Base-by-base conservation (phyloP, 306 rosid species). In the Trifolium dubium region DNA sequence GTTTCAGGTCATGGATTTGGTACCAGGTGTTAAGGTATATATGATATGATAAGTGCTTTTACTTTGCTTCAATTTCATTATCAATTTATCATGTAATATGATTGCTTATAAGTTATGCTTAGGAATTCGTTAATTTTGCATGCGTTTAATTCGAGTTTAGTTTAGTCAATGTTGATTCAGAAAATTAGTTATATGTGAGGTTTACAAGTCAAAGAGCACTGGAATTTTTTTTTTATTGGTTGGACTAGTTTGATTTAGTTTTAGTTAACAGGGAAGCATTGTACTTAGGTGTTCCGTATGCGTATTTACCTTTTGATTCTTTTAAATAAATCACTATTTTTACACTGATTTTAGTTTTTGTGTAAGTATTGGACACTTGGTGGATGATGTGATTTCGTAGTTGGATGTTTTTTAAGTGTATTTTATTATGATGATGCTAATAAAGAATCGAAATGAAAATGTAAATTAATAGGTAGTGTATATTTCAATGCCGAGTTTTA, bases 1-100 rank as follows among this genome's bases (percentile, higher is more conserved):
- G 15, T 79, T 68, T 70, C 35, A 55, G 56, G 66, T 31, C 39
- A 92, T 92, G 98, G 98, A 92, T 86, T 86, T 86, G 84, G 86
- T 68, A 17, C 30, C 89, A 14, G 87, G 83, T 80, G 83, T 95
- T 84, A 87, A 92, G 96, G 98, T 92, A 86, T 39, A 86, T 39
- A 51, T 34, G 9, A 39, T 14, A 1, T 18, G 1, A 37, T 37
- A 4, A 4, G 0, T 61, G 37, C 47, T 66, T 46, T n/a, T 4
- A 19, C 14, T 65, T 77, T 13, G 49, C 58, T 46, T 34, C 72
- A n/a, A 17, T 64, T 63, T 49, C 32, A 4, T 37, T 2, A 37
- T n/a, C n/a, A n/a, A n/a, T n/a, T n/a, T n/a, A n/a, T 37, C 40
- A 37, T 37, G 0, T 37, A 37, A 37, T 37, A 6, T 37, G 6